A percentile compares a stretch with the other conserved stretches of the same genome.
These are phyloP conservation scores for Rhododendron ferrugineum DNA, from an alignment of 148 eudicot species.

Conservation along the genomic window DNA sequence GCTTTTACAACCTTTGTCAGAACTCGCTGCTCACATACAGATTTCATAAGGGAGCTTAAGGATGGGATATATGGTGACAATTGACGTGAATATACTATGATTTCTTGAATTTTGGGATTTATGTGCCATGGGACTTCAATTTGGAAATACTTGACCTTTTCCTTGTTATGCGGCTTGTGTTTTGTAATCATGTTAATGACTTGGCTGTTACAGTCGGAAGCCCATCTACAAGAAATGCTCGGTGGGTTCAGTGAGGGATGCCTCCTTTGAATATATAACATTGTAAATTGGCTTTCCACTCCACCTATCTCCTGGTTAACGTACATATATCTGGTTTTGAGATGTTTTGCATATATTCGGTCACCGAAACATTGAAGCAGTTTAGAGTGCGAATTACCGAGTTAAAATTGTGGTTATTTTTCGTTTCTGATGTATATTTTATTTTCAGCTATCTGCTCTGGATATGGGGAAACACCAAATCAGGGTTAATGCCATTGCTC, in stretches of 20 bases:
- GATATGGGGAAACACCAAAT: conserved; percentile 79
- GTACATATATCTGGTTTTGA: not conserved
- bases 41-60: not conserved
- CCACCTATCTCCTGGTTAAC: not conserved
- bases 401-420: not conserved
- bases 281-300: not conserved
- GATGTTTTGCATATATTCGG: not conserved
- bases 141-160: not conserved
- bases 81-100: not conserved
- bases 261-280: not conserved
- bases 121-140: not conserved
- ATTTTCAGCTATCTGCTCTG: conserved; percentile 64
- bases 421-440: not conserved
- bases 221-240: not conserved
- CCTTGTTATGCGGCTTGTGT: not conserved
- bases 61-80: not conserved
- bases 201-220: not conserved
- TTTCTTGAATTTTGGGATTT: not conserved
- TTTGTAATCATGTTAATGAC: not conserved
- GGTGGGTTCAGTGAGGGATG: not conserved
- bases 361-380: not conserved
- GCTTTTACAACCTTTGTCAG: not conserved
- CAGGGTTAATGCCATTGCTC: conserved; percentile 75
- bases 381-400: not conserved
- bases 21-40: not conserved